A percentile compares a stretch with the other conserved stretches of the same genome.
phyloP scores from a whole-genome alignment of 1,139 yeast species.

The Saccharomyces hybrid region DNA sequence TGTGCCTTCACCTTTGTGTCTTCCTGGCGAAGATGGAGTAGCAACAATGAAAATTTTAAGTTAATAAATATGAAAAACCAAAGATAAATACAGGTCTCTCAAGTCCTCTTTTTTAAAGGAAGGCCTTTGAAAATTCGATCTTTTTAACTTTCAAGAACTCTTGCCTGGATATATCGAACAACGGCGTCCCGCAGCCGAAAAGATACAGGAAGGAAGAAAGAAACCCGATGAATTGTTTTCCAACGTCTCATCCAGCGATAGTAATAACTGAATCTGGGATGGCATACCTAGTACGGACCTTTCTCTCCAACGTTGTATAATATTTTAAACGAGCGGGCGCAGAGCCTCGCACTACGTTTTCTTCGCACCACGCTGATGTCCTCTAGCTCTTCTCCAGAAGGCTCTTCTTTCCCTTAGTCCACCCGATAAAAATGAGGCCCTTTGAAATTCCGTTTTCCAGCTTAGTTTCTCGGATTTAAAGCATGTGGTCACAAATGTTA shows the following conservation, averaged over 20 bases:
- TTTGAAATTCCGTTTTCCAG: background rate
- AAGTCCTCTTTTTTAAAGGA: background rate
- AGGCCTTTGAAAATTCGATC: background rate
- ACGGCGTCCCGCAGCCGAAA: background rate
- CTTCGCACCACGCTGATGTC: background rate
- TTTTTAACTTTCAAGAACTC: background rate
- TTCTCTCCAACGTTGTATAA: background rate
- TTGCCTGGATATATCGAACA: background rate
- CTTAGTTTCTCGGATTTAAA: background rate
- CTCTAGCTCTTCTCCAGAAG: background rate
- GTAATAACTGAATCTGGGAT: background rate
- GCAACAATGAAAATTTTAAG: background rate
- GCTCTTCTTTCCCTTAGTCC: background rate
- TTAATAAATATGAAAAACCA: background rate
- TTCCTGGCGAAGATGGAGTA: background rate
- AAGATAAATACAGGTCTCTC: background rate
- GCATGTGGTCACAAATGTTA: background rate
- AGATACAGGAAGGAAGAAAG: background rate
- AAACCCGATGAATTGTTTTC: background rate
- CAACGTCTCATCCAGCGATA: background rate
- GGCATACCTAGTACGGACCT: background rate
- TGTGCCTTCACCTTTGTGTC: background rate
- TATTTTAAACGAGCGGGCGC: background rate
- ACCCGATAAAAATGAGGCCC: slow-evolving; percentile 1
- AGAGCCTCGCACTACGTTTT: background rate